These are phyloP conservation scores for Paxillus involutus DNA, from an alignment of 768 basidiomycete species.

Conservation along the genomic window DNA sequence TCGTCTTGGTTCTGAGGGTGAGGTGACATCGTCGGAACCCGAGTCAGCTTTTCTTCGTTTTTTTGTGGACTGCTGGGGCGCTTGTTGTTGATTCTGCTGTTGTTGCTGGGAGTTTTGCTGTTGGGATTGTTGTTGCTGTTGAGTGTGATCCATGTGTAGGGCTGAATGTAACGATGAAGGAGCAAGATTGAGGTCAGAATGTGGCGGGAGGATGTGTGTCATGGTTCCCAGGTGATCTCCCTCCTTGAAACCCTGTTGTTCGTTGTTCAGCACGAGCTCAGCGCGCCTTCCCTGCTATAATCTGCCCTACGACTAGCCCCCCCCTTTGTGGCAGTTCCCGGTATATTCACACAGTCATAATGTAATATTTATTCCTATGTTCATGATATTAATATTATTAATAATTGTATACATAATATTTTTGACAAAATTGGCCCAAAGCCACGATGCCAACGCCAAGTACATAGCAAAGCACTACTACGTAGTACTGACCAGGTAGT, in stretches of 20 bases:
- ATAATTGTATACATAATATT: too few relatives aligned
- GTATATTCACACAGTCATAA: slow-evolving; percentile 10
- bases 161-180: slow-evolving; percentile 60
- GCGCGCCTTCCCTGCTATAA: slow-evolving; percentile 14
- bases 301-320: neutral
- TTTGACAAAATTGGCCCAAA: too few relatives aligned
- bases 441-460: too few relatives aligned
- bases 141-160: slow-evolving; percentile 68
- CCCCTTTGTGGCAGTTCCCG: slow-evolving; percentile 28
- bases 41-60: slow-evolving; percentile 64
- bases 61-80: slow-evolving; percentile 39
- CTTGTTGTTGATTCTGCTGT: slow-evolving; percentile 31
- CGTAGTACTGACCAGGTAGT: too few relatives aligned
- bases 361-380: neutral
- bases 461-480: too few relatives aligned
- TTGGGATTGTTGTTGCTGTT: slow-evolving; percentile 46
- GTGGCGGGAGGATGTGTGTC: slow-evolving; percentile 50
- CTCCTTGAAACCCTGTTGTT: slow-evolving; percentile 2
- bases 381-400: too few relatives aligned
- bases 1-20: slow-evolving; percentile 72
- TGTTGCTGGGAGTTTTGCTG: slow-evolving; percentile 34
- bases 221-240: slow-evolving; percentile 29
- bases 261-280: slow-evolving; percentile 20
- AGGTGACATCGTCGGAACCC: slow-evolving; percentile 51
- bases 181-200: slow-evolving; percentile 40